These are phyloP conservation scores for Trichomonascus vanleenenianus DNA, from an alignment of 805 yeast genomes.

Conservation along the genomic window DNA sequence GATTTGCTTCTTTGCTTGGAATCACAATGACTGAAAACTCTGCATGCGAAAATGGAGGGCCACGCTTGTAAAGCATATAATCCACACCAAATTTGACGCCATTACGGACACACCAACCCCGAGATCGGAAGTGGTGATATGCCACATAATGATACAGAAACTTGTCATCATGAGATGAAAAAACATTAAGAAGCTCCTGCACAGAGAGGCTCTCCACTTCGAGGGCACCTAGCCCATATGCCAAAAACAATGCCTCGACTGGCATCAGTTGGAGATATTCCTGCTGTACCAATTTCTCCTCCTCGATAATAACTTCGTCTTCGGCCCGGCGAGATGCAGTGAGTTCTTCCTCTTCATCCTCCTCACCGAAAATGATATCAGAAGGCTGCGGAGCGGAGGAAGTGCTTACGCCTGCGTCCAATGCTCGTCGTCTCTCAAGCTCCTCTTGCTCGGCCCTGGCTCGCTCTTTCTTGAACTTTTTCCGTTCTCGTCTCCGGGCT, in stretches of 20 bases:
- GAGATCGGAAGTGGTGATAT: constrained; percentile 79
- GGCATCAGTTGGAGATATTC: constrained; percentile 62
- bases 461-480: constrained; percentile 62
- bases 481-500: constrained; percentile 61
- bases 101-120: constrained; percentile 90
- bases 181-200: constrained; percentile 23
- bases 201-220: constrained; percentile 27
- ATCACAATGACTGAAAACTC: constrained; percentile 63
- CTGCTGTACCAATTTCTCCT: constrained; percentile 23
- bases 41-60: constrained; percentile 95
- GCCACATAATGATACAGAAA: constrained; percentile 57
- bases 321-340: constrained; percentile 26
- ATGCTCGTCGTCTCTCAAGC: constrained; percentile 34
- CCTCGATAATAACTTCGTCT: constrained; percentile 29
- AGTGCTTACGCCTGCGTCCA: constrained; percentile 28
- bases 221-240: constrained; percentile 47
- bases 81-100: constrained; percentile 94
- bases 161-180: constrained; percentile 20
- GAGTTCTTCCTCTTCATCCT: background rate
- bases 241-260: constrained; percentile 64
- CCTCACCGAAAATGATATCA: background rate
- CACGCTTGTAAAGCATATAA: constrained; percentile 71
- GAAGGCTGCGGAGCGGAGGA: background rate
- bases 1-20: constrained; percentile 27
- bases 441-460: constrained; percentile 47